A percentile compares a stretch with the other conserved stretches of the same genome.
These are phyloP conservation scores for Skeletonema costatum DNA, from an alignment of 108 stramenopile species.

Conservation along the genomic window DNA sequence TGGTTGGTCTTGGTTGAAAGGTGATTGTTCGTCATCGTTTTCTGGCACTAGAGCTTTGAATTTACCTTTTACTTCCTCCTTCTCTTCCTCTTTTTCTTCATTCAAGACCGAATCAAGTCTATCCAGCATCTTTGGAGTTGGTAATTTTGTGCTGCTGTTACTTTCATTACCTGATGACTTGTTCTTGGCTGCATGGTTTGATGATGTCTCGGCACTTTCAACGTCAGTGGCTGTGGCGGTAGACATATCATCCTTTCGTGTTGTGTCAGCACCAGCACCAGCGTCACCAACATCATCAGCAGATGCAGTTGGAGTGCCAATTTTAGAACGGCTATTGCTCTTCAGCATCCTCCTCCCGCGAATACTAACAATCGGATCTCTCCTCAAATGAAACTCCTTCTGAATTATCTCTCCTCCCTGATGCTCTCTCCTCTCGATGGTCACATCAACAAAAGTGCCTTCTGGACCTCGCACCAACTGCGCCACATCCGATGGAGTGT, in stretches of 20 bases:
- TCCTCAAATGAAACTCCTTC: slow-evolving; percentile 67
- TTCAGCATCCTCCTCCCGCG: slow-evolving; percentile 46
- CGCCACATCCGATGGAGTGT: slow-evolving; percentile 71
- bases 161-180: neutral
- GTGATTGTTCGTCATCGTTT: neutral
- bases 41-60: neutral
- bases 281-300: neutral
- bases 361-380: slow-evolving; percentile 76
- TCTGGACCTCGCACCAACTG: slow-evolving; percentile 65
- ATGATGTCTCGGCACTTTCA: neutral
- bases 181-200: neutral
- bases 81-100: neutral
- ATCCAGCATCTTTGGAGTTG: neutral
- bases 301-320: neutral
- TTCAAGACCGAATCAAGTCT: neutral
- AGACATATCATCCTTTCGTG: neutral
- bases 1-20: slow-evolving; percentile 1
- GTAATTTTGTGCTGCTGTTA: neutral
- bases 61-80: slow-evolving; percentile 2
- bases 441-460: slow-evolving; percentile 65
- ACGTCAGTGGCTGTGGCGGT: neutral
- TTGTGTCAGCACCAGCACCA: neutral
- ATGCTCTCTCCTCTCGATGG: slow-evolving; percentile 53
- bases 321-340: neutral
- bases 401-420: slow-evolving; percentile 12